Percentiles rank a stretch among this genome's conserved stretches.
Evolutionary conservation across 208 protist species (phyloP).

Genomic region (Wallacemonas sp.): DNA sequence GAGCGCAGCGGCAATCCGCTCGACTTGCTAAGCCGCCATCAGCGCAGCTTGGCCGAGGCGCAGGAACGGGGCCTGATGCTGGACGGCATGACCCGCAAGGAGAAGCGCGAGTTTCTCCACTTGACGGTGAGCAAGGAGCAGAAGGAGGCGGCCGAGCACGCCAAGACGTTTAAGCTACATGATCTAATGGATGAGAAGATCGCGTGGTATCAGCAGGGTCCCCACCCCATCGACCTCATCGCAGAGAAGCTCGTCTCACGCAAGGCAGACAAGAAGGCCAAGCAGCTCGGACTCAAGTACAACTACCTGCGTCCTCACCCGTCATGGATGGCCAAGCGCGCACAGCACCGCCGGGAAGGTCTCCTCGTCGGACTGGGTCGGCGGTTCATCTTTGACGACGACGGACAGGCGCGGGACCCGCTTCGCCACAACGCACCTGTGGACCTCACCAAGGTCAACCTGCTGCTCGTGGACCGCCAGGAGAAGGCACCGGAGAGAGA

Average conservation of each 20-base stretch:
- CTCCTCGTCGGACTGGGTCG: conserved; percentile 68
- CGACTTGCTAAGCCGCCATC: conserved; percentile 72
- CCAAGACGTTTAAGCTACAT: conserved; percentile 66
- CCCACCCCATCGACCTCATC: conserved; percentile 84
- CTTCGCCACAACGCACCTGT: conserved; percentile 33
- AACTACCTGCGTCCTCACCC: conserved; percentile 85
- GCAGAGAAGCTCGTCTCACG: conserved; percentile 72
- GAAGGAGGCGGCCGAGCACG: conserved; percentile 27
- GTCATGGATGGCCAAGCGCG: conserved; percentile 82
- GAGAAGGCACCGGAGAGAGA: not conserved
- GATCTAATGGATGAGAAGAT: conserved; percentile 83
- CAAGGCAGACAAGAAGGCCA: conserved; percentile 83
- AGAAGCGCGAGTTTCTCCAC: conserved; percentile 67
- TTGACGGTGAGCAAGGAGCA: conserved; percentile 70
- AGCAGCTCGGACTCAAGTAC: conserved; percentile 74
- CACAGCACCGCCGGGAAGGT: conserved; percentile 53
- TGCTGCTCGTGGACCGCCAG: conserved; percentile 16
- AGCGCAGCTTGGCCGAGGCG: conserved; percentile 58
- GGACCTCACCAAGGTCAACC: conserved; percentile 26
- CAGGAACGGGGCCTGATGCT: conserved; percentile 61
- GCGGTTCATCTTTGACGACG: conserved; percentile 71
- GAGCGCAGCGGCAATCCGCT: conserved; percentile 24
- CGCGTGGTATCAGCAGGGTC: conserved; percentile 89
- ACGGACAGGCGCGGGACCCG: conserved; percentile 44
- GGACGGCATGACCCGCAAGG: conserved; percentile 86